Conservation (phyloP, 345 rosid genomes). For the Arabidopsis thaliana region TAIR10.1 NC_003074.8:17536001-17536500, state of each 20-base stretch:
- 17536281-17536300: conserved; percentile 61
- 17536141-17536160: conserved; percentile 40
- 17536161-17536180: conserved; percentile 63
- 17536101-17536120: neutral
- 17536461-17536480: conserved; percentile 58
- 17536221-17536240: conserved; percentile 63
- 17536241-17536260: conserved; percentile 73
- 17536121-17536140: conserved; percentile 13
- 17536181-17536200: conserved; percentile 61
- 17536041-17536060: neutral
- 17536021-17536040: neutral
- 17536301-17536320: conserved; percentile 83
- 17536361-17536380: neutral
- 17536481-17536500: conserved; percentile 46
- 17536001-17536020: neutral
- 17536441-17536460: conserved; percentile 82
- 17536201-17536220: conserved; percentile 68
- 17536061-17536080: neutral
- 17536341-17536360: neutral
- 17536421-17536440: conserved; percentile 65
- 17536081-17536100: too few relatives aligned
- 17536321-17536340: conserved; percentile 46
- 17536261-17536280: conserved; percentile 73
- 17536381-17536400: conserved; percentile 65
- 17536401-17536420: conserved; percentile 65